Evolutionary conservation across 345 rosid genomes (phyloP).

Genomic region (Linum usitatissimum): DNA sequence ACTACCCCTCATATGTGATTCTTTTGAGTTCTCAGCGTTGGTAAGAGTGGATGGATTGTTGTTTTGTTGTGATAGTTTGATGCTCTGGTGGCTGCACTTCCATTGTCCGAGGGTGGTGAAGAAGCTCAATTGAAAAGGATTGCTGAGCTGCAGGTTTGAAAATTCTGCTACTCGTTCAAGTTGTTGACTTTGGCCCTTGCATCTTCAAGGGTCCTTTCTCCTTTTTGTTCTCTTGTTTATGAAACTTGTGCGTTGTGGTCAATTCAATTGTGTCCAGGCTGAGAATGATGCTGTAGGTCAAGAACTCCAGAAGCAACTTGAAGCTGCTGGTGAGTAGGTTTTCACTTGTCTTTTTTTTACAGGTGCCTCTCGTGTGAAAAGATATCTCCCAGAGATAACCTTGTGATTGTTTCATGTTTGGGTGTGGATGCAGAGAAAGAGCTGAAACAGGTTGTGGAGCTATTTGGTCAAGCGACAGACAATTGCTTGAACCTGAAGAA

Average conservation of each 20-base stretch:
- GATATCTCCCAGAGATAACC: neutral
- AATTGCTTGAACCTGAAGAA: slow-evolving; percentile 79
- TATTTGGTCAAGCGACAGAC: slow-evolving; percentile 73
- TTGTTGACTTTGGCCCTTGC: neutral
- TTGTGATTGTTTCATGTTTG: slow-evolving; percentile 3
- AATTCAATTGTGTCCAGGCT: slow-evolving; percentile 25
- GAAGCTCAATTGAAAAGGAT: slow-evolving; percentile 82
- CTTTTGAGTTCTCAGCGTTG: neutral
- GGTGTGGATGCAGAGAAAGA: slow-evolving; percentile 52
- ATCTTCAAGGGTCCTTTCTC: neutral
- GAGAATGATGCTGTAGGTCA: slow-evolving; percentile 78
- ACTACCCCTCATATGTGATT: too few relatives aligned
- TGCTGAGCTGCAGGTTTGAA: slow-evolving; percentile 55
- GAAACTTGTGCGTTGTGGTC: neutral
- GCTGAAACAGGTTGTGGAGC: slow-evolving; percentile 68
- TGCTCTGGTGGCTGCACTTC: slow-evolving; percentile 85
- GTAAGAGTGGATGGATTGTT: neutral
- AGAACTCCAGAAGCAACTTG: slow-evolving; percentile 84
- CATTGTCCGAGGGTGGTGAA: slow-evolving; percentile 80
- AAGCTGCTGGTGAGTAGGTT: slow-evolving; percentile 62
- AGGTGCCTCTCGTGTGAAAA: neutral
- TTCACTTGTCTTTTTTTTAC: neutral
- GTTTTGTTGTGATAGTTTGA: slow-evolving; percentile 47
- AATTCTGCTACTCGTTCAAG: neutral
- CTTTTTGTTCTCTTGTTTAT: neutral